Base-by-base conservation (phyloP, 371 early-diverging fungal species). In the Mortierella sp. region DNA sequence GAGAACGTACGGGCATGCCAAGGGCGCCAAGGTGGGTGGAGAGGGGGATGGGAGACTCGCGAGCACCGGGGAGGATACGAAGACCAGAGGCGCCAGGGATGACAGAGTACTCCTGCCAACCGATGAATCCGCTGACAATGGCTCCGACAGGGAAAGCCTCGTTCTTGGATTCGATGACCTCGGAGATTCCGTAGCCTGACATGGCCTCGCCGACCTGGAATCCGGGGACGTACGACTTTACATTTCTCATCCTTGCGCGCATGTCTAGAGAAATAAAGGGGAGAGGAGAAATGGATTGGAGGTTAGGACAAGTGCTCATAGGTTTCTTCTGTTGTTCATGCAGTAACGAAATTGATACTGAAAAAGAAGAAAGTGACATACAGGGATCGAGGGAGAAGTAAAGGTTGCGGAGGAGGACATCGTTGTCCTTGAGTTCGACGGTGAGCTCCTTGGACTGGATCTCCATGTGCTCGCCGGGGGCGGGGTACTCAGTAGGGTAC, bases 221-320 rank as follows among this genome's bases (percentile, higher is more conserved):
- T 0, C 91, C 88, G 24, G 93, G 77, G 18, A 88, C 75, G 71
- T 92, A 77, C 91, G 93, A 74, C 89, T 87, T 72, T 82, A 75
- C 18, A 88, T 63, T 49, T 83, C 84, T 80, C 95, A 96, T 95
- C 51, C 93, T 89, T n/a, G 92, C 94, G 76, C 95, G 93, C 90
- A 93, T 90, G 72, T 92, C 84, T 83, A 58, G 6, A 1, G 24
- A 14, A 12, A 24, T n/a, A 38, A 76, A 48, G 41, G 41, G 41
- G 7, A 41, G 4, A 41, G 41, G 0, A 41, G 41, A 18, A 18
- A 14, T 4, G n/a, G 55, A 55, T 21, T 3, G 16, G 0, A 48
- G 46, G 46, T 46, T 14, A 49, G 32, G 35, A 21, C 49, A 12
- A 38, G 5, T 7, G n/a, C 21, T 21, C 8, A 8, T 43, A 1